phyloP scores from a whole-genome alignment of 2,329 filamentous ascomycete species.

The Penicillium verrucosum region DNA sequence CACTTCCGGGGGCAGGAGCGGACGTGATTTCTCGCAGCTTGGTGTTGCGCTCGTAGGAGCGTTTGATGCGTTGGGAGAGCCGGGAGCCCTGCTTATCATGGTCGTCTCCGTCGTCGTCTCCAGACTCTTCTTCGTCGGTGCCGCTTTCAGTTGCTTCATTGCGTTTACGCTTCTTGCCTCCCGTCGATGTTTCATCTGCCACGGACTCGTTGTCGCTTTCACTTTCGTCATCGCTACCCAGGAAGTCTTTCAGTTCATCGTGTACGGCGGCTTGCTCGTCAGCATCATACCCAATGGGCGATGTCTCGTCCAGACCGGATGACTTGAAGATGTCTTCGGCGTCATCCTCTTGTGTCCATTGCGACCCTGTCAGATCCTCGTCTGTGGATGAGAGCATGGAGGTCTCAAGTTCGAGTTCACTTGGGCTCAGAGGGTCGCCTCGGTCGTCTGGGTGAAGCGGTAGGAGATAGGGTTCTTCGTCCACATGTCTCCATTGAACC shows the following conservation, averaged over 20 bases:
- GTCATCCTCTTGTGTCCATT: slow-evolving; percentile 45
- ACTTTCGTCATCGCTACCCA: slow-evolving; percentile 51
- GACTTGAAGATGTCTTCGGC: slow-evolving; percentile 51
- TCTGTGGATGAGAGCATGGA: slow-evolving; percentile 46
- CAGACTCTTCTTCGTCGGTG: slow-evolving; percentile 21
- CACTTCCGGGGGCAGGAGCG: slow-evolving; percentile 15
- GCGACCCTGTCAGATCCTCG: slow-evolving; percentile 46
- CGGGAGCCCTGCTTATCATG: slow-evolving; percentile 40
- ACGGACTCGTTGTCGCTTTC: slow-evolving; percentile 49
- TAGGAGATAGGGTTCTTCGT: slow-evolving; percentile 76
- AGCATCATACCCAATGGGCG: slow-evolving; percentile 55
- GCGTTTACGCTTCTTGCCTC: slow-evolving; percentile 40
- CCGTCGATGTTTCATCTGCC: slow-evolving; percentile 19
- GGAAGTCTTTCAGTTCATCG: slow-evolving; percentile 72
- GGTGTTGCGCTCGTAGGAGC: slow-evolving; percentile 42
- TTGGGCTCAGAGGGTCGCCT: slow-evolving; percentile 41
- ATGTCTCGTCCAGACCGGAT: slow-evolving; percentile 48
- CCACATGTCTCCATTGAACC: slow-evolving; percentile 74
- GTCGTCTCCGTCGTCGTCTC: slow-evolving; percentile 32
- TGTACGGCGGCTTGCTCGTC: slow-evolving; percentile 65
- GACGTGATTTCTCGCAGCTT: slow-evolving; percentile 39
- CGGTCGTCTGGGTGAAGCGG: slow-evolving; percentile 69
- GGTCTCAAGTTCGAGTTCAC: slow-evolving; percentile 46
- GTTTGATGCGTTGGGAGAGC: slow-evolving; percentile 41
- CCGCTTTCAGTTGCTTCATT: slow-evolving; percentile 25